Conservation (phyloP, 2,329 filamentous ascomycete species). For the Tolypocladium ovalisporum region DNA sequence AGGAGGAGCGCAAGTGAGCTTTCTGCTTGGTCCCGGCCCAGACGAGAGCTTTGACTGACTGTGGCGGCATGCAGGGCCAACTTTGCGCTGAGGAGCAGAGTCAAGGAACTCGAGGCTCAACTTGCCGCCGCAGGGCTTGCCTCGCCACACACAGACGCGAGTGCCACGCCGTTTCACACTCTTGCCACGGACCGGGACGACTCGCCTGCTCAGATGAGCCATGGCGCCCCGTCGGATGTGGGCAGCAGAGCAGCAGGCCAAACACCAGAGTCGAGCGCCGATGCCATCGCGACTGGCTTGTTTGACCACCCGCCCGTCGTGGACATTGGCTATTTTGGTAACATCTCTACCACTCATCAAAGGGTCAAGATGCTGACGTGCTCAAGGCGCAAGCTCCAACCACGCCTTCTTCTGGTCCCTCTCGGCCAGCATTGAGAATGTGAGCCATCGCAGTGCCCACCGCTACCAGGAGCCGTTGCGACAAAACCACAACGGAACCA, state of each 20-base stretch:
- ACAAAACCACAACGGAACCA: not conserved
- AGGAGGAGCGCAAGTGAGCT: constrained; percentile 10
- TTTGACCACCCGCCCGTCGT: constrained; percentile 15
- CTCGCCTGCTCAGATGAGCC: not conserved
- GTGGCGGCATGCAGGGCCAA: constrained; percentile 4
- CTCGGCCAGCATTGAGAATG: constrained; percentile 13
- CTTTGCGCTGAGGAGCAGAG: constrained; percentile 7
- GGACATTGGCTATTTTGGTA: constrained; percentile 17
- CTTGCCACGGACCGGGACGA: not conserved
- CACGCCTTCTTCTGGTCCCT: constrained; percentile 17
- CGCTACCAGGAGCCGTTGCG: constrained; percentile 5
- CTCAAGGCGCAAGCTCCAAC: constrained; percentile 17
- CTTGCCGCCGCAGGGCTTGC: constrained; percentile 4
- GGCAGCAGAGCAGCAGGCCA: constrained; percentile 1
- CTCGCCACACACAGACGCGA: not conserved
- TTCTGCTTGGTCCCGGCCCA: not conserved
- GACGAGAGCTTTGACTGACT: not conserved
- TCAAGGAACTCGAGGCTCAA: constrained; percentile 11
- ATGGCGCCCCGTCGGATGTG: not conserved
- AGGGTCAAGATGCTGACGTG: not conserved
- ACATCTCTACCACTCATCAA: not conserved
- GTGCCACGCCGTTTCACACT: not conserved
- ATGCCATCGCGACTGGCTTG: constrained; percentile 15
- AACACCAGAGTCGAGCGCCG: constrained; percentile 12
- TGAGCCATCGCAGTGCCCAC: constrained; percentile 6